Evolutionary conservation across 176 grass and related monocot genomes (phyloP).

Genomic region (Olyra latifolia): DNA sequence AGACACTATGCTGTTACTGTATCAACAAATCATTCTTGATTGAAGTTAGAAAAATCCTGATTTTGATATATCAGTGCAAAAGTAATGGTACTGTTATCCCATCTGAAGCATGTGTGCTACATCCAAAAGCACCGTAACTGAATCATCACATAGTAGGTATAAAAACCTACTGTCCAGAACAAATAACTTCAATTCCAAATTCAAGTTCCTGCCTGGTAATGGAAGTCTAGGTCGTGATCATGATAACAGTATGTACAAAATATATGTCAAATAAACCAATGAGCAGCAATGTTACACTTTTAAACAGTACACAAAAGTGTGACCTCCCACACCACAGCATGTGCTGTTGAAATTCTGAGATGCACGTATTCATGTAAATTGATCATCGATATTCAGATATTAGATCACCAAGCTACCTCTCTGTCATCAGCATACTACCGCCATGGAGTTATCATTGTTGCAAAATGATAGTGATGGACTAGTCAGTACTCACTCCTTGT

Average conservation of each 20-base stretch:
- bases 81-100: background rate
- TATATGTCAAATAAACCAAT: background rate
- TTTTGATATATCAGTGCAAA: background rate
- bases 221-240: background rate
- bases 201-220: background rate
- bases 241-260: background rate
- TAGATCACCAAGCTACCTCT: background rate
- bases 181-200: background rate
- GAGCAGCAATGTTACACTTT: background rate
- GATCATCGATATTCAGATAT: background rate
- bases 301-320: background rate
- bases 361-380: background rate
- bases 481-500: background rate
- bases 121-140: background rate
- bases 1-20: background rate
- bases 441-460: background rate
- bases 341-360: background rate
- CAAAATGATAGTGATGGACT: background rate
- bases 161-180: background rate
- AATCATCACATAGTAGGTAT: background rate
- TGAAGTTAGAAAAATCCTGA: background rate
- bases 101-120: background rate
- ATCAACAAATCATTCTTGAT: background rate
- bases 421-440: background rate
- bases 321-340: background rate